Evolutionary conservation across 2,329 filamentous ascomycete species (phyloP), one percentile per base, ranked within the genome.

Genomic region (Elsinoe arachidis): DNA sequence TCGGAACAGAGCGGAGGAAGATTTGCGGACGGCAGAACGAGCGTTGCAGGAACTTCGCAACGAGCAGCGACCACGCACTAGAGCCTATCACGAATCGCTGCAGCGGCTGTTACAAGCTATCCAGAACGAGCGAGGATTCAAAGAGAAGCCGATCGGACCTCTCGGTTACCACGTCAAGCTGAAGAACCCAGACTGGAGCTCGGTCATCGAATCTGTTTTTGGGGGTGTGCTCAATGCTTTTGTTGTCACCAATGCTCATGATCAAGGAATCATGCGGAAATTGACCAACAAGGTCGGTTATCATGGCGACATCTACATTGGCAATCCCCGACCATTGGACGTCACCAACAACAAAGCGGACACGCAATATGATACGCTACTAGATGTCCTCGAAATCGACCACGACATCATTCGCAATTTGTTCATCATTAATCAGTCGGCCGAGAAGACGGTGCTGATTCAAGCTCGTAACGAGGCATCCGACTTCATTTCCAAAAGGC

Each of bases 391-490:
- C 55, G 85, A 90, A 70, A 87, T 97, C 61, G 88, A 93, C 60
- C 83, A 92, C 63, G 81, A 87, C 17, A 73, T 87, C 43, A 85
- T 96, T 17, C 84, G 84, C 52, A 87, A 90, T 60, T 85, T 90
- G 59, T 75, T 97, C 47, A 86, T 99, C 65, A 93, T 97, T 68
- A 86, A 85, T 61, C 80, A 90, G 63, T 73, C 75, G 5, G 89
- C 96, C 55, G 93, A 99, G 61, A 91, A 96, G 69, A 83, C 86
- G 6, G 81, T 96, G 5, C 76, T 99, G 0, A 83, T 96, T 56
- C 77, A 84, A 57, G 77, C 85, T 30, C 77, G 87, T 26, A 70
- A 77, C 1, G 80, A 88, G 57, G 93, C 86, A 1, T 77, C 85
- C 43, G 73, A 77, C 3, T 80, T 88, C 46, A 88, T 96, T 80